phyloP scores from a whole-genome alignment of 495 filamentous ascomycete genomes.

The Trichoderma gamsii region DNA sequence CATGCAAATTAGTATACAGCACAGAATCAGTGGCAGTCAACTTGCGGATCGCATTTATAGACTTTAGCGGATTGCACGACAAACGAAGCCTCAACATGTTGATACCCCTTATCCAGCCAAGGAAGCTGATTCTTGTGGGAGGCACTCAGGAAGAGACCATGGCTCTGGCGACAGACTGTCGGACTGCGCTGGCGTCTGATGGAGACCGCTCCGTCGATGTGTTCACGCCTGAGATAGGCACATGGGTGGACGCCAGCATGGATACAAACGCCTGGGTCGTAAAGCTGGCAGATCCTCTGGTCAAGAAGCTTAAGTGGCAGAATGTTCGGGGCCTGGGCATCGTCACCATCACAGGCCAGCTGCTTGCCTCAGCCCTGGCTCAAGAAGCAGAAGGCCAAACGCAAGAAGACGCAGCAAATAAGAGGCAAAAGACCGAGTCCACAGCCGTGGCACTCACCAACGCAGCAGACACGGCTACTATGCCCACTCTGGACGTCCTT shows the following conservation, averaged over 20 bases:
- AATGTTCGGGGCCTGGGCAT: slow-evolving; percentile 83
- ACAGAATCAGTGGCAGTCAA: slow-evolving; percentile 57
- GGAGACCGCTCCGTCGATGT: slow-evolving; percentile 51
- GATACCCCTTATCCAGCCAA: slow-evolving; percentile 86
- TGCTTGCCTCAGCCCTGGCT: slow-evolving; percentile 31
- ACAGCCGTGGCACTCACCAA: slow-evolving; percentile 23
- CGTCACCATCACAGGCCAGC: slow-evolving; percentile 72
- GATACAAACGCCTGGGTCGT: slow-evolving; percentile 97
- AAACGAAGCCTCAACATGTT: slow-evolving; percentile 89
- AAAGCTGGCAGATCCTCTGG: slow-evolving; percentile 75
- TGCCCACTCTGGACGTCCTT: slow-evolving; percentile 70
- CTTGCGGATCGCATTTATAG: slow-evolving; percentile 74
- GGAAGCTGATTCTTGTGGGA: slow-evolving; percentile 84
- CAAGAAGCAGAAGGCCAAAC: slow-evolving; percentile 29
- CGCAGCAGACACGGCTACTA: slow-evolving; percentile 4
- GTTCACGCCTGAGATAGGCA: slow-evolving; percentile 69
- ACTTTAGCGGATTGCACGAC: slow-evolving; percentile 89
- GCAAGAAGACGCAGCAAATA: slow-evolving; percentile 46
- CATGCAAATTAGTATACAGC: slow-evolving; percentile 63
- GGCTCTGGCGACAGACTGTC: slow-evolving; percentile 71
- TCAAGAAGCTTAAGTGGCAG: slow-evolving; percentile 87
- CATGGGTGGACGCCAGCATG: slow-evolving; percentile 78
- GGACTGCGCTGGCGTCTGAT: slow-evolving; percentile 56
- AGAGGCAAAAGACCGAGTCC: slow-evolving; percentile 58
- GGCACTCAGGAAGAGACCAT: slow-evolving; percentile 72